Base-by-base conservation (phyloP, 2,329 filamentous ascomycete genomes). In the Teratosphaeria nubilosa region DNA sequence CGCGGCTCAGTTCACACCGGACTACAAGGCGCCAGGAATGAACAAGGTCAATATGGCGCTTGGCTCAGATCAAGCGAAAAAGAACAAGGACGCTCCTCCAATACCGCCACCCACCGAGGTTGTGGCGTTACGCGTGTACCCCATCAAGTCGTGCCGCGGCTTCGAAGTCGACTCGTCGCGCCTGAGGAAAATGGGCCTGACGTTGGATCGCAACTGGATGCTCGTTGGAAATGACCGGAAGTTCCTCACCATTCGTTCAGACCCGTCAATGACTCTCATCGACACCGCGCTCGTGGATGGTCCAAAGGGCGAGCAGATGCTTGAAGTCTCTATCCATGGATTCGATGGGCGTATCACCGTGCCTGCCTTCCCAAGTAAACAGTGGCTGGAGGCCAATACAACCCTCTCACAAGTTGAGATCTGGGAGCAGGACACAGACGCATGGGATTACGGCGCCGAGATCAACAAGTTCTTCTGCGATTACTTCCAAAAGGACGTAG, bases 171-270 rank as follows among this genome's bases (percentile, higher is more conserved):
- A 77, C 16, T 77, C 75, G 2, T 77, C 81, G 1, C 75, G 72
- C 4, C 73, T 86, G 1, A 74, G 79, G 34, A 77, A 76, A 52
- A 78, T 81, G 3, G 84, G 84, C 0, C 75, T 86, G 11, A 81
- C 83, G 51, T 74, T 86, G 13, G 84, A 86, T 67, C 76, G 84
- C 6, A 79, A 82, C 62, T 86, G 84, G 83, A 86, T 86, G 84
- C 83, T 86, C 70, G 76, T 85, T 53, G 77, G 80, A 34, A 59
- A 59, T 22, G 72, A 77, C 16, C 75, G 74, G 4, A 77, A 82
- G 58, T 86, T 86, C 67, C 69, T 86, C 56, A 86, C 84, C 2
- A 86, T 86, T 65, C 81, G 84, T 14, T 74, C 81, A 58, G 79
- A 82, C 59, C 76, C 82, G 3, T 73, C 77, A 45, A 85, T 87